phyloP scores from a whole-genome alignment of 192 early-diverging fungal genomes.

The Coemansia sp. region DNA sequence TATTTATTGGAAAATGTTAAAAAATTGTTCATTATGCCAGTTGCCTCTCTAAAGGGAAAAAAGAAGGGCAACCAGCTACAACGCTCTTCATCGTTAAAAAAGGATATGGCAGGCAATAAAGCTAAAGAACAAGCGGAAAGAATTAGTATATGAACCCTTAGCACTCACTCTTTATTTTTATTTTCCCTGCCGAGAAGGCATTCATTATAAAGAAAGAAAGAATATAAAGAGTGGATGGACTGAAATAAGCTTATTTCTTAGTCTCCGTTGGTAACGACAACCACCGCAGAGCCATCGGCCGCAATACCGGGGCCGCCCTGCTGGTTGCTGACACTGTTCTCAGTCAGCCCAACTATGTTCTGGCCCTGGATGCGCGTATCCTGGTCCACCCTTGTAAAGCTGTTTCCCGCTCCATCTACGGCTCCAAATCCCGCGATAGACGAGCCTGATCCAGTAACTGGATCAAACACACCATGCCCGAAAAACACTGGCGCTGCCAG shows the following conservation, averaged over 20 bases:
- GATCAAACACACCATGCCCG: slow-evolving; percentile 23
- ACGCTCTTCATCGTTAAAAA: slow-evolving; percentile 9
- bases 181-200: slow-evolving; percentile 9
- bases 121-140: background rate
- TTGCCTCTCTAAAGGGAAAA: background rate
- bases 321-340: slow-evolving; percentile 34
- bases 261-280: slow-evolving; percentile 14
- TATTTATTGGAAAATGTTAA: background rate
- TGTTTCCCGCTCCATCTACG: slow-evolving; percentile 37
- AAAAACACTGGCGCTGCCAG: slow-evolving; percentile 25
- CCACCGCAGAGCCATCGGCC: slow-evolving; percentile 27
- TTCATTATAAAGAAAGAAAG: slow-evolving; percentile 20
- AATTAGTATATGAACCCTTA: background rate
- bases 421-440: slow-evolving; percentile 4
- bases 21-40: slow-evolving; percentile 11
- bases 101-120: background rate
- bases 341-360: slow-evolving; percentile 25
- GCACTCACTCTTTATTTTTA: background rate
- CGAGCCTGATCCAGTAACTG: slow-evolving; percentile 29
- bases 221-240: background rate
- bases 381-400: slow-evolving; percentile 40
- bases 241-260: background rate
- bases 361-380: slow-evolving; percentile 38
- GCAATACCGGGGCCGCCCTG: slow-evolving; percentile 37
- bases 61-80: slow-evolving; percentile 5